These are phyloP conservation scores for Byssoonygena ceratinophila DNA, from an alignment of 2,329 filamentous ascomycete species.

Conservation along the genomic window DNA sequence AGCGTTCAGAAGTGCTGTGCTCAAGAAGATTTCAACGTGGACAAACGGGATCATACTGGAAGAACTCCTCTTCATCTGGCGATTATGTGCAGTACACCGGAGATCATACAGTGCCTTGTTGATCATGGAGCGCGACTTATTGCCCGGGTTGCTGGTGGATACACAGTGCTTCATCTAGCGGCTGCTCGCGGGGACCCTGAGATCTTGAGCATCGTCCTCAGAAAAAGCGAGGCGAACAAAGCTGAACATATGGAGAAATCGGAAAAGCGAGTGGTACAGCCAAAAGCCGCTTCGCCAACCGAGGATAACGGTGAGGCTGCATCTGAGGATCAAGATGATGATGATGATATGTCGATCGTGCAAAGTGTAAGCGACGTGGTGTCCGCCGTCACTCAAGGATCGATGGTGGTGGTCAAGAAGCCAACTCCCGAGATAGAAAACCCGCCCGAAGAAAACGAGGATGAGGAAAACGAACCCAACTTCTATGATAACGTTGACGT, in stretches of 20 bases:
- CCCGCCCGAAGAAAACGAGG: conserved; percentile 21
- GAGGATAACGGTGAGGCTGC: not conserved
- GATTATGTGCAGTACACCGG: conserved; percentile 54
- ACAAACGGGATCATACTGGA: conserved; percentile 66
- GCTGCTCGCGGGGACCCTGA: conserved; percentile 57
- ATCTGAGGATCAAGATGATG: conserved; percentile 9
- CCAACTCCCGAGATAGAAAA: not conserved
- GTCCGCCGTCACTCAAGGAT: conserved; percentile 51
- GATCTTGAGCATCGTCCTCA: conserved; percentile 60
- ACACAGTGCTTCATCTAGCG: conserved; percentile 72
- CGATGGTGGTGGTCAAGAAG: conserved; percentile 55
- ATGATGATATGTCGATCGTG: conserved; percentile 22
- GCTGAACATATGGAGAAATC: conserved; percentile 12
- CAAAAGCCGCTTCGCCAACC: conserved; percentile 46
- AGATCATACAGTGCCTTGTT: conserved; percentile 61
- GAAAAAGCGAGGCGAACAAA: conserved; percentile 50
- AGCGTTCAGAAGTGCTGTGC: conserved; percentile 60
- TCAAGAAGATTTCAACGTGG: conserved; percentile 58
- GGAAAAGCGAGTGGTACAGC: not conserved
- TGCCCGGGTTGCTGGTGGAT: conserved; percentile 64
- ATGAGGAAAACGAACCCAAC: conserved; percentile 47
- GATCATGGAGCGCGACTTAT: conserved; percentile 62
- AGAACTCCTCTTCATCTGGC: conserved; percentile 71
- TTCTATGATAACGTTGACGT: conserved; percentile 63
- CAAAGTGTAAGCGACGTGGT: conserved; percentile 33